A percentile compares a stretch with the other conserved stretches of the same genome.
Evolutionary conservation across 2,329 filamentous ascomycete genomes (phyloP).

Genomic region (Cercospora janseana): DNA sequence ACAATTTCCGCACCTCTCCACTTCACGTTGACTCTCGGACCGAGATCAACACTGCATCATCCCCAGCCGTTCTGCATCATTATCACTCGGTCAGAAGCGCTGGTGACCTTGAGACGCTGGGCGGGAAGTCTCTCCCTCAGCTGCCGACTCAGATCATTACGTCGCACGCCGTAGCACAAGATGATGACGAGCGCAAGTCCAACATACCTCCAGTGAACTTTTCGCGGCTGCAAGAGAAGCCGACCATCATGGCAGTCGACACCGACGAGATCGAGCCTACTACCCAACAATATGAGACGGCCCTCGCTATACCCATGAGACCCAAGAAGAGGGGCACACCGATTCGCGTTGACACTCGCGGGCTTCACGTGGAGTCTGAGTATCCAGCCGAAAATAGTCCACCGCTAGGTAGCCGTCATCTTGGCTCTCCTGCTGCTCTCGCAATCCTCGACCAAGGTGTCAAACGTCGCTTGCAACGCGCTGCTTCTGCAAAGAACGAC

Average conservation of each 20-base stretch:
- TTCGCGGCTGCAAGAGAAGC: slow-evolving; percentile 19
- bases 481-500: slow-evolving; percentile 19
- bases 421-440: slow-evolving; percentile 24
- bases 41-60: not conserved
- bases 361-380: not conserved
- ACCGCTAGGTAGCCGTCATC: slow-evolving; percentile 13
- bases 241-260: not conserved
- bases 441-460: slow-evolving; percentile 32
- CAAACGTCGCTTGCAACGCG: slow-evolving; percentile 26
- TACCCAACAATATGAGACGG: slow-evolving; percentile 18
- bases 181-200: slow-evolving; percentile 22
- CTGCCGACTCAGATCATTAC: not conserved
- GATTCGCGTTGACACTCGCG: slow-evolving; percentile 26
- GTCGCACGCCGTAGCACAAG: not conserved
- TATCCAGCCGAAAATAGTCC: slow-evolving; percentile 5
- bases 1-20: not conserved
- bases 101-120: not conserved
- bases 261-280: not conserved
- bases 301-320: slow-evolving; percentile 33
- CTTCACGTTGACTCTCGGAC: not conserved
- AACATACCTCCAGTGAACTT: slow-evolving; percentile 32
- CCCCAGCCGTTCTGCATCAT: slow-evolving; percentile 9
- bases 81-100: not conserved
- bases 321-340: slow-evolving; percentile 30
- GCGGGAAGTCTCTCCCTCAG: not conserved